These are phyloP conservation scores for Hypocreales sp. DNA, from an alignment of 2,329 filamentous ascomycete species.

Conservation along the genomic window DNA sequence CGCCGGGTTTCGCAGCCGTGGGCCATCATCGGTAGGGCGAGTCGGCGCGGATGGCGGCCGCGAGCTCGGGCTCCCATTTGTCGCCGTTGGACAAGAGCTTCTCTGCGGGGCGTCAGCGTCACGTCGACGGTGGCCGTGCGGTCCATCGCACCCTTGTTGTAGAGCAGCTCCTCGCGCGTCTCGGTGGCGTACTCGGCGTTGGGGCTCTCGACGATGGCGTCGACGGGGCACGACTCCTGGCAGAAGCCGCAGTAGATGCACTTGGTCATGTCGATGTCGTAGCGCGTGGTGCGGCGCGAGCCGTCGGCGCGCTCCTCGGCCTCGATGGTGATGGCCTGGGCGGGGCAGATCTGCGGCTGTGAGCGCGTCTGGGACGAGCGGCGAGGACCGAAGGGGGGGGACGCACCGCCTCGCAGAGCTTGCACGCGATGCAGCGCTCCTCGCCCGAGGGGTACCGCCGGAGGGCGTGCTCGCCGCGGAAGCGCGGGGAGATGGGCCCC, in stretches of 20 bases:
- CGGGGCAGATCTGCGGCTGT: constrained; percentile 61
- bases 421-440: constrained; percentile 98
- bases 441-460: constrained; percentile 93
- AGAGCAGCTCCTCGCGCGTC: constrained; percentile 80
- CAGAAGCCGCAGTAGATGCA: constrained; percentile 99
- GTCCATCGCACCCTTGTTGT: constrained; percentile 81
- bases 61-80: constrained; percentile 96
- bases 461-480: constrained; percentile 94
- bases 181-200: constrained; percentile 49
- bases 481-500: constrained; percentile 92
- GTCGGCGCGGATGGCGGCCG: constrained; percentile 82
- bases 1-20: too few species aligned
- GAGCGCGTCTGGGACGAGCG: not conserved
- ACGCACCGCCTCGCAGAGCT: constrained; percentile 80
- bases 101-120: constrained; percentile 37
- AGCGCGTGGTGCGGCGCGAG: constrained; percentile 85
- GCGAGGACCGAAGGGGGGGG: not conserved
- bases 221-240: constrained; percentile 96
- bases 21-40: constrained; percentile 81
- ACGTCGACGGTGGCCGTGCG: too few species aligned
- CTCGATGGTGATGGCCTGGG: constrained; percentile 97
- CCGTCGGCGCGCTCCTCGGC: constrained; percentile 96
- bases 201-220: constrained; percentile 61
- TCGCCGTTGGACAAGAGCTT: constrained; percentile 81
- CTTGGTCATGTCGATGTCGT: constrained; percentile 99